Conservation (phyloP, 805 yeast genomes). For the Spathaspora girioi region DNA sequence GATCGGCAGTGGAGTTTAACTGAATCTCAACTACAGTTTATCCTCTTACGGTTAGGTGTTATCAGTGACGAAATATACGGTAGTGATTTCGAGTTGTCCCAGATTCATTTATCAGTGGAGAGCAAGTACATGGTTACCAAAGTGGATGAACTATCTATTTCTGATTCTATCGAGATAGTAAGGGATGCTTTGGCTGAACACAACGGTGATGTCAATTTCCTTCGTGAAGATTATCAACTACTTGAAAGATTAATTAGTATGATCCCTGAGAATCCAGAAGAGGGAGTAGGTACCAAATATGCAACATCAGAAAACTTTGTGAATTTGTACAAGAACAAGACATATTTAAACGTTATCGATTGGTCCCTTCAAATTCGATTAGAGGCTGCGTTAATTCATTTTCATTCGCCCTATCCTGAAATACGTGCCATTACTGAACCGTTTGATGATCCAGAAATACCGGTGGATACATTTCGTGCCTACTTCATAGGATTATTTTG, state of each 20-base stretch:
- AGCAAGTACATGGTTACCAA: conserved; percentile 26
- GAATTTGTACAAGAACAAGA: conserved; percentile 15
- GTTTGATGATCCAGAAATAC: conserved; percentile 29
- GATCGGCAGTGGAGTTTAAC: conserved; percentile 4
- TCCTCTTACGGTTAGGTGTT: conserved; percentile 20
- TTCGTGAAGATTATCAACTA: conserved; percentile 29
- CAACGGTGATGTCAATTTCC: conserved; percentile 32
- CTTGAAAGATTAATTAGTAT: conserved; percentile 22
- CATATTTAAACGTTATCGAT: conserved; percentile 23
- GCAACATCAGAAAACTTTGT: conserved; percentile 5
- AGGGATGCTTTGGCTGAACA: conserved; percentile 35
- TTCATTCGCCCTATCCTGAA: conserved; percentile 41
- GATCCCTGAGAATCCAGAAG: conserved; percentile 15
- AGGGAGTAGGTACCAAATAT: background rate
- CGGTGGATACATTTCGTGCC: conserved; percentile 35
- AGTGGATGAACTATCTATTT: conserved; percentile 18
- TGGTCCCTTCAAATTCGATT: conserved; percentile 32
- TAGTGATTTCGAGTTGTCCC: background rate
- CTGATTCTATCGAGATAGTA: conserved; percentile 27
- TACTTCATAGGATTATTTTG: conserved; percentile 37
- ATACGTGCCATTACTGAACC: conserved; percentile 38
- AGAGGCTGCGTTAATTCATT: conserved; percentile 37
- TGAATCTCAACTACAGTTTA: conserved; percentile 10
- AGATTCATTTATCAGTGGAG: conserved; percentile 4
- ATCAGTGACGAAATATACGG: conserved; percentile 18